Percentiles rank a stretch among this genome's conserved stretches.
Evolutionary conservation across 176 grass and related monocot genomes (phyloP).

Genomic region (Triticum timopheevii): DNA sequence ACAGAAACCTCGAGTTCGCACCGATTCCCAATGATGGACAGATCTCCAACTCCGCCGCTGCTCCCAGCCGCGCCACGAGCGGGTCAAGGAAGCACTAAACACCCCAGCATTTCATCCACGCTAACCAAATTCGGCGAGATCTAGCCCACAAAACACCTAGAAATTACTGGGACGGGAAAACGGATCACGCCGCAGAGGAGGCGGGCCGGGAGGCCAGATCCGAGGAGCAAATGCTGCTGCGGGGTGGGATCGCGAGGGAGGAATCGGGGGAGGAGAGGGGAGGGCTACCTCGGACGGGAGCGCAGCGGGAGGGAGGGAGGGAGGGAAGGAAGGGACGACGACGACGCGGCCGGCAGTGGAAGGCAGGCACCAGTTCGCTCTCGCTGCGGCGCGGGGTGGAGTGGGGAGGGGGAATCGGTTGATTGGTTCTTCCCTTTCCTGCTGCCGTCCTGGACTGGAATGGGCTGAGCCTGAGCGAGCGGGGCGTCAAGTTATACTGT

Average conservation of each 20-base stretch:
- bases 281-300: neutral
- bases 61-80: neutral
- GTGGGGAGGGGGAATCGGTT: neutral
- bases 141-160: neutral
- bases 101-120: neutral
- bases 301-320: neutral
- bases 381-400: conserved; percentile 22
- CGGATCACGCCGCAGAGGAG: neutral
- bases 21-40: neutral
- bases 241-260: conserved; percentile 8
- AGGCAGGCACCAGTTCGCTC: conserved; percentile 12
- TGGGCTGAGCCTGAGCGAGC: neutral
- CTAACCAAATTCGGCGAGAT: neutral
- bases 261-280: neutral
- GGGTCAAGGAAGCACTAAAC: neutral
- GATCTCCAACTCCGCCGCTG: conserved; percentile 16
- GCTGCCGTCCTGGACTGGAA: neutral
- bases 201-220: neutral
- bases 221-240: conserved; percentile 19
- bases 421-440: neutral
- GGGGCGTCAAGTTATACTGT: conserved; percentile 25
- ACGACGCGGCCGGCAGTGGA: neutral
- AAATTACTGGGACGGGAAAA: neutral
- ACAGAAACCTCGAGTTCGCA: neutral
- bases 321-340: neutral